Evolutionary conservation across 1,284 basidiomycete genomes (phyloP).

Genomic region (Apiotrichum brassicae): DNA sequence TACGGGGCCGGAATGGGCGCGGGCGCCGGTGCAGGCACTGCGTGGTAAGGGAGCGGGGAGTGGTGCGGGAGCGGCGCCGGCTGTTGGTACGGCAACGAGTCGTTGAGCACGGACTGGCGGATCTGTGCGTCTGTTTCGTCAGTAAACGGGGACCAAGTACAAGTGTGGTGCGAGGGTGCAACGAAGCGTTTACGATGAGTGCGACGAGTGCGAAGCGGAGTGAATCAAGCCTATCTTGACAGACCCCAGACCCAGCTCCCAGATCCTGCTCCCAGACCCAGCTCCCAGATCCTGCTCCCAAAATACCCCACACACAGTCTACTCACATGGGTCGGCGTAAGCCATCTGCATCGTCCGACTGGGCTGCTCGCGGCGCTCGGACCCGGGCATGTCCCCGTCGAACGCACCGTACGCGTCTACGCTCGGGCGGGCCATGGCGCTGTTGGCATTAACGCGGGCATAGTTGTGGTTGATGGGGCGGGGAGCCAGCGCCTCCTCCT

Average conservation of each 20-base stretch:
- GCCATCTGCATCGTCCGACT: conserved; percentile 68
- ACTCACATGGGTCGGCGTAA: conserved; percentile 53
- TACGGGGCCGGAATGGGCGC: conserved; percentile 3
- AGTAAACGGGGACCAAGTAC: too few relatives aligned
- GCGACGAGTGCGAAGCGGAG: too few relatives aligned
- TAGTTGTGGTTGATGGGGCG: conserved; percentile 7
- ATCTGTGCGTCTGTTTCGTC: conserved; percentile 31
- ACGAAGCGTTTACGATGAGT: too few relatives aligned
- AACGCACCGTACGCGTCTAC: conserved; percentile 83
- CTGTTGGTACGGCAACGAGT: conserved; percentile 1
- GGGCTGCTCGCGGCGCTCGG: conserved; percentile 48
- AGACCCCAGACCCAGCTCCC: too few relatives aligned
- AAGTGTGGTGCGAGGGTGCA: too few relatives aligned
- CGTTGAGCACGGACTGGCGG: conserved; percentile 24
- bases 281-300: conserved; percentile 29
- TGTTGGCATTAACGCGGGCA: conserved; percentile 29
- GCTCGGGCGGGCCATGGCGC: conserved; percentile 53
- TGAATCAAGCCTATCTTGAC: too few relatives aligned
- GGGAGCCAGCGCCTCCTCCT: neutral
- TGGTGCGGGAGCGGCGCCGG: too few relatives aligned
- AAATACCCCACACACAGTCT: neutral
- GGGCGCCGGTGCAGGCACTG: neutral
- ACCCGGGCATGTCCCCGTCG: conserved; percentile 48
- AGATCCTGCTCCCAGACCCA: too few relatives aligned
- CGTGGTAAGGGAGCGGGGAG: too few relatives aligned